Conservation (phyloP, 2,329 filamentous ascomycete genomes). For the Sphaceloma murrayae region DNA sequence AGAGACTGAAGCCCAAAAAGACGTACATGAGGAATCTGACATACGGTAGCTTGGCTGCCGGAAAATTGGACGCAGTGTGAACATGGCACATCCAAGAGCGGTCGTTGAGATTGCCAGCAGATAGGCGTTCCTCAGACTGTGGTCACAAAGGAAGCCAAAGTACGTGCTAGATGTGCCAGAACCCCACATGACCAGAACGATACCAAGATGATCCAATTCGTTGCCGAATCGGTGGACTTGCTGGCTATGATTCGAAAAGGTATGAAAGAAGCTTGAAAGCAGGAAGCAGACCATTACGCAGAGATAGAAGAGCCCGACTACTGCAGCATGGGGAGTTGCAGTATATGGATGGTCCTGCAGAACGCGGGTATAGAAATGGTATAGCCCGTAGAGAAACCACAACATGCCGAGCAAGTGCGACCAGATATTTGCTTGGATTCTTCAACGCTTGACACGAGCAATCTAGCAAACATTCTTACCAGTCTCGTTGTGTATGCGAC, state of each 20-base stretch:
- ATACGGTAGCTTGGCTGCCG: slow-evolving; percentile 33
- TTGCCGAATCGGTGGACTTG: slow-evolving; percentile 69
- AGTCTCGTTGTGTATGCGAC: slow-evolving; percentile 16
- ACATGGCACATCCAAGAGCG: slow-evolving; percentile 29
- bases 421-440: slow-evolving; percentile 13
- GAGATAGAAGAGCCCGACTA: slow-evolving; percentile 32
- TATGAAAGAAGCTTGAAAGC: slow-evolving; percentile 58
- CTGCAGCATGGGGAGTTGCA: slow-evolving; percentile 27
- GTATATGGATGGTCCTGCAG: neutral
- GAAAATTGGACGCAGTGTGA: slow-evolving; percentile 32
- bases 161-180: slow-evolving; percentile 71
- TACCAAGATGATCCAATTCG: slow-evolving; percentile 83
- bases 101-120: slow-evolving; percentile 27
- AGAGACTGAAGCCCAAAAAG: slow-evolving; percentile 34
- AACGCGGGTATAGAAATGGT: slow-evolving; percentile 23
- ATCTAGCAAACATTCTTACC: neutral
- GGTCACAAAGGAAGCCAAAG: slow-evolving; percentile 41
- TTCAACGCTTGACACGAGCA: neutral
- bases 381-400: slow-evolving; percentile 21
- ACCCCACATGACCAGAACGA: slow-evolving; percentile 76
- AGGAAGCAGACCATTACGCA: slow-evolving; percentile 32
- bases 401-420: slow-evolving; percentile 25
- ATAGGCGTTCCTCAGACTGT: slow-evolving; percentile 29
- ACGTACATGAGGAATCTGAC: slow-evolving; percentile 35
- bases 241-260: slow-evolving; percentile 69